phyloP scores from a whole-genome alignment of 352 stramenopile genomes.

The Pythium grandisporangium region DNA sequence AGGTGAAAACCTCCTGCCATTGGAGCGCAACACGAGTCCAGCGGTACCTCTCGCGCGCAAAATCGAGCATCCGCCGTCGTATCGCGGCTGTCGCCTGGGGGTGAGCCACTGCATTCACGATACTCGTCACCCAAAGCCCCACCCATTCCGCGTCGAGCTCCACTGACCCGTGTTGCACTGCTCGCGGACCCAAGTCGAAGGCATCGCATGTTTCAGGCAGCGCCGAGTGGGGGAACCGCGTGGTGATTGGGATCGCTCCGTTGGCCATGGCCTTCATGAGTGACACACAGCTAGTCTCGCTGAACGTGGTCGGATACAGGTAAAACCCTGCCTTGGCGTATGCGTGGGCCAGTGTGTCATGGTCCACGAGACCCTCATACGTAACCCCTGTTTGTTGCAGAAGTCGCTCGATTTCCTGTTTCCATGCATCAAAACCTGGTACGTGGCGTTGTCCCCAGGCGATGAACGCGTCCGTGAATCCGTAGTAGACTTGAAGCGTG shows the following conservation, averaged over 20 bases:
- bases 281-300: constrained; percentile 89
- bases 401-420: constrained; percentile 23
- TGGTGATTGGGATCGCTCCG: constrained; percentile 88
- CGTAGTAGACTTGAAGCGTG: constrained; percentile 82
- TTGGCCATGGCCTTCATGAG: constrained; percentile 90
- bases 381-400: constrained; percentile 41
- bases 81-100: constrained; percentile 16
- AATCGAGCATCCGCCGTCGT: constrained; percentile 44
- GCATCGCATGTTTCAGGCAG: constrained; percentile 46
- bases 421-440: constrained; percentile 53
- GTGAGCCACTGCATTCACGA: constrained; percentile 25
- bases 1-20: constrained; percentile 36
- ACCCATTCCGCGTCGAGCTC: constrained; percentile 24
- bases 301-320: constrained; percentile 85
- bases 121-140: constrained; percentile 35
- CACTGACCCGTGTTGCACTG: constrained; percentile 10
- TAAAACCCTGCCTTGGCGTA: constrained; percentile 82
- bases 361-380: constrained; percentile 77
- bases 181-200: constrained; percentile 70
- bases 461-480: constrained; percentile 76
- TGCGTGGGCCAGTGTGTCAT: constrained; percentile 50
- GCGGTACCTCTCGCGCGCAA: constrained; percentile 36
- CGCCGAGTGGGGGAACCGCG: constrained; percentile 45
- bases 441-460: constrained; percentile 38
- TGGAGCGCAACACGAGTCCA: constrained; percentile 45